Base-by-base conservation (phyloP, 1,284 basidiomycete genomes). In the Ceratorhiza oryzae-sativae region DNA sequence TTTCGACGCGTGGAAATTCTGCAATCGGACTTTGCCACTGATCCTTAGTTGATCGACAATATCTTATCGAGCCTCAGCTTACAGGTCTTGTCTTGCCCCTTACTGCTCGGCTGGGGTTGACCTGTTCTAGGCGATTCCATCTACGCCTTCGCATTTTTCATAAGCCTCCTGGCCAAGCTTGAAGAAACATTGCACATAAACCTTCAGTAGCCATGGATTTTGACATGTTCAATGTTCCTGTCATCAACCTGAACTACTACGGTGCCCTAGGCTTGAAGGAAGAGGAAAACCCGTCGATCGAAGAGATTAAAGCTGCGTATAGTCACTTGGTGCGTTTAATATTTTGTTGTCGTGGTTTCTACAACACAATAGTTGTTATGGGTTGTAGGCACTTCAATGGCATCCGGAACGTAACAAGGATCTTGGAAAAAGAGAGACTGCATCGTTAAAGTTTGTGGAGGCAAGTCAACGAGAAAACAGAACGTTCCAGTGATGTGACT, bases 191-290 rank as follows among this genome's bases (percentile, higher is more conserved):
- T 13, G 20, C 23, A 51, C 18, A 13, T 9, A 5, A 13, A 8
- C 8, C 8, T 4, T 41, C 34, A 5, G 6, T 36, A 49, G 36
- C 63, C 63, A 67, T 67, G 63, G 63, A 67, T 36, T 67, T 67
- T 20, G 63, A 48, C 20, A 67, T 67, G 63, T 67, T 67, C 63
- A 67, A 67, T 32, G 55, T 67, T 18, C 63, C 63, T 30, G 63
- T 67, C 63, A 67, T 67, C 41, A 67, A 56, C 39, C 49, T 67
- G 2, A 49, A 67, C 49, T 36, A 67, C 41, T 67, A 67, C 27
- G 36, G 20, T 23, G 63, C 51, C n/a, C 49, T 67, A n/a, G 63
- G 63, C 12, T 55, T 67, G 49, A 67, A 67, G 45, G 32, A 39
- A 13, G 63, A 55, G 27, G 30, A 42, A 10, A 36, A 67, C 20